phyloP scores from a whole-genome alignment of 306 rosid genomes.

The Luffa acutangula region DNA sequence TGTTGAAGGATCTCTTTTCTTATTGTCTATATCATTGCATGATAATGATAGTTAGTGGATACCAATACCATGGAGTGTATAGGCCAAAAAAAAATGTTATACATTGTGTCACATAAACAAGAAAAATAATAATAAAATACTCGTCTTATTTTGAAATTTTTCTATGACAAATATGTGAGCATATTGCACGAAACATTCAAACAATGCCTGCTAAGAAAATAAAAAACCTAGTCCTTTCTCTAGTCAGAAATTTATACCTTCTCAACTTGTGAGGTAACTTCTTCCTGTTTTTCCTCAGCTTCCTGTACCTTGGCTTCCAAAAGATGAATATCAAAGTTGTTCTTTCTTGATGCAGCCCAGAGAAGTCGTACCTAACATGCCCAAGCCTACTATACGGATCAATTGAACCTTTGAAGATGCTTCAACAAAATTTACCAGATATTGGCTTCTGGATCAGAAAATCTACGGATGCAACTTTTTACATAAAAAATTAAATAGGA shows the following conservation, averaged over 20 bases:
- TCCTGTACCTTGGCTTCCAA: conserved; percentile 45
- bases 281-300: conserved; percentile 39
- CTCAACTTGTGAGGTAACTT: conserved; percentile 42
- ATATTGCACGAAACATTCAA: not conserved
- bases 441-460: not conserved
- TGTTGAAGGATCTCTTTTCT: not conserved
- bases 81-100: not conserved
- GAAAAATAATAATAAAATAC: not conserved
- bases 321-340: conserved; percentile 69
- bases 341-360: conserved; percentile 63
- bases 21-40: not conserved
- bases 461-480: not conserved
- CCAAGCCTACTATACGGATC: conserved; percentile 41
- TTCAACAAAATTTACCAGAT: not conserved
- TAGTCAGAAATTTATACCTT: conserved; percentile 28
- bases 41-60: not conserved
- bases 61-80: not conserved
- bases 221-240: not conserved
- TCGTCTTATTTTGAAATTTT: not conserved
- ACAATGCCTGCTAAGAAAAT: not conserved
- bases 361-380: conserved; percentile 61
- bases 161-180: not conserved
- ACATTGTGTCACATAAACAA: not conserved
- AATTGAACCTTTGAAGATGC: conserved; percentile 22
- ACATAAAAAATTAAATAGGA: not conserved